These are phyloP conservation scores for Ormosia semicastrata DNA, from an alignment of 306 rosid genomes.

Conservation along the genomic window DNA sequence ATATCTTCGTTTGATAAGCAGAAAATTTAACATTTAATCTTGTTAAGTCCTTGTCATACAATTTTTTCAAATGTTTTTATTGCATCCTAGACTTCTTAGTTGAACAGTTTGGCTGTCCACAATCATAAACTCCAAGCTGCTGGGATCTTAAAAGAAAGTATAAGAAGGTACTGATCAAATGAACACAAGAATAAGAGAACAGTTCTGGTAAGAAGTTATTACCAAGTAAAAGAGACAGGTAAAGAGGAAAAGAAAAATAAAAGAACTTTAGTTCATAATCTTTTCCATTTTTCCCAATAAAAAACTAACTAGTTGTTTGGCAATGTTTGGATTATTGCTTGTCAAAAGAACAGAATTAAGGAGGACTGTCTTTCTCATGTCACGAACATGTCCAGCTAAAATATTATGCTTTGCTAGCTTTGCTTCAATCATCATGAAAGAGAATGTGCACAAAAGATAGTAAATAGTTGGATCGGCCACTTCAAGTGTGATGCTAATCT, in stretches of 20 bases:
- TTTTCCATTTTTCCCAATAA: constrained; percentile 3
- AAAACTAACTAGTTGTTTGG: constrained; percentile 5
- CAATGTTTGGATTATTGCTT: constrained; percentile 39
- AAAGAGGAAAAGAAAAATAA: background rate
- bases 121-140: constrained; percentile 13
- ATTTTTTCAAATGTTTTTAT: constrained; percentile 17
- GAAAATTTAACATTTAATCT: background rate
- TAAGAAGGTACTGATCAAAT: constrained; percentile 14
- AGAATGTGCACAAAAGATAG: constrained; percentile 26
- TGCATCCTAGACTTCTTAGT: constrained; percentile 22
- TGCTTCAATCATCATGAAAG: constrained; percentile 37
- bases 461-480: constrained; percentile 28
- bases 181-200: constrained; percentile 11
- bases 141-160: constrained; percentile 11
- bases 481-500: constrained; percentile 27
- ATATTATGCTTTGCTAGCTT: constrained; percentile 33
- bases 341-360: constrained; percentile 45
- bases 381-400: constrained; percentile 49
- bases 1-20: background rate
- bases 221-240: background rate
- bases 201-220: background rate
- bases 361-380: constrained; percentile 49
- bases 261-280: constrained; percentile 21
- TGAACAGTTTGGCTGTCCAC: constrained; percentile 19
- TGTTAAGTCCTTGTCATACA: constrained; percentile 21